These are phyloP conservation scores for Arachnopeziza araneosa DNA, from an alignment of 2,329 filamentous ascomycete species.

Conservation along the genomic window DNA sequence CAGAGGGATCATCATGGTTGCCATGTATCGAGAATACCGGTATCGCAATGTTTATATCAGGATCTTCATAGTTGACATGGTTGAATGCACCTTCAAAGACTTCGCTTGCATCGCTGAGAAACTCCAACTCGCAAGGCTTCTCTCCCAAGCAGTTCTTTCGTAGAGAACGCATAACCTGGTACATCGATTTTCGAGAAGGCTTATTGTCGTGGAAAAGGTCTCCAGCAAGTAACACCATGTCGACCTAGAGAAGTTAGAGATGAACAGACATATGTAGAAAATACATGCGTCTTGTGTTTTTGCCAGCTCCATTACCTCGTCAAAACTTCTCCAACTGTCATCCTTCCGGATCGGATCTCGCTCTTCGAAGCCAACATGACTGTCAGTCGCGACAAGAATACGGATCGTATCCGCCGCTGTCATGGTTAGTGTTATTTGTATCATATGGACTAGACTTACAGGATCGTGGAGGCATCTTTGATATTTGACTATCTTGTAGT, in stretches of 20 bases:
- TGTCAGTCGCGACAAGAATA: conserved; percentile 91
- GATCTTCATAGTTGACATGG: conserved; percentile 96
- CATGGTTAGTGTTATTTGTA: neutral
- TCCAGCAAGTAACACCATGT: conserved; percentile 93
- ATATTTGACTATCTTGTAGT: neutral
- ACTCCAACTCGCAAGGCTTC: conserved; percentile 91
- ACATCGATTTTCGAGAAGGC: conserved; percentile 90
- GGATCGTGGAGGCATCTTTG: conserved; percentile 23
- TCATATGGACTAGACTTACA: conserved; percentile 9
- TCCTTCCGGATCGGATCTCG: conserved; percentile 90
- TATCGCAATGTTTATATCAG: conserved; percentile 94
- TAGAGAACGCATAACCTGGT: conserved; percentile 92
- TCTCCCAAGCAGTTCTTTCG: conserved; percentile 91
- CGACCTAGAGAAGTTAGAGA: conserved; percentile 48
- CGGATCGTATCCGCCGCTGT: conserved; percentile 73
- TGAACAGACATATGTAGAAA: neutral
- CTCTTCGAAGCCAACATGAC: conserved; percentile 96
- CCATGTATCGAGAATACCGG: conserved; percentile 98
- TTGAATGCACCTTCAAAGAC: conserved; percentile 87
- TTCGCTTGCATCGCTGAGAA: conserved; percentile 86
- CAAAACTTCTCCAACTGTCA: conserved; percentile 94
- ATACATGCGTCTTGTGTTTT: conserved; percentile 68
- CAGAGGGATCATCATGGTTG: conserved; percentile 97
- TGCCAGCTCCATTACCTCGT: conserved; percentile 89
- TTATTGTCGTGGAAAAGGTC: conserved; percentile 99